Base-by-base conservation (phyloP, 2,329 filamentous ascomycete species). In the Sporothrix curviconia region DNA sequence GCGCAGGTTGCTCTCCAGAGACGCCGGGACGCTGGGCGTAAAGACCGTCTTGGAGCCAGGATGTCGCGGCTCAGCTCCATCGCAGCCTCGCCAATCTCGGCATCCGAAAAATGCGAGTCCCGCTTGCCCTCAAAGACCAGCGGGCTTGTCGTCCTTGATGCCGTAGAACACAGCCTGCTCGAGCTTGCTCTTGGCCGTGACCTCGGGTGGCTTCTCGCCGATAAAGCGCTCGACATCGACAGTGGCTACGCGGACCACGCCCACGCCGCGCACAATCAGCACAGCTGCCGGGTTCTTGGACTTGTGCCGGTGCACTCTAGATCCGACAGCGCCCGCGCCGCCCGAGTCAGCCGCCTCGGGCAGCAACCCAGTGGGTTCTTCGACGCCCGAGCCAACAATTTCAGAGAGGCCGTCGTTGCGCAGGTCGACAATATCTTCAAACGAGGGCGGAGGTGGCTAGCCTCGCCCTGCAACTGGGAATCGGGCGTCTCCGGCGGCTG, bases 161-260 rank as follows among this genome's bases (percentile, higher is more conserved):
- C 92, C 92, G 68, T 90, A 97, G 72, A 96, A 97, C 1, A 97
- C 88, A 2, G 92, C 92, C 72, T 99, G 92, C 67, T 96, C 90
- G 40, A 99, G 79, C 71, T 94, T 96, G 72, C 85, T 89, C 72
- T 90, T 94, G 7, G 90, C 88, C 1, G 89, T 92, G 15, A 95
- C 82, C 63, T 77, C 72, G 1, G 82, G 83, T 4, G 82, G 77
- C 55, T 74, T 72, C 54, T 81, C 79, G 60, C 79, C 81, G 12
- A 77, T 77, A 64, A 86, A 84, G 59, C 78, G 81, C 61, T 83
- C 78, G 46, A 82, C 73, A 52, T 86, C 81, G 7, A 78, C 77
- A 19, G 81, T 77, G 17, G 81, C 75, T 42, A 87, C 70, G 52
- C 84, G 79, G 25, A 88, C 72, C 19, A 82, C 74, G 15, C 85